Evolutionary conservation across 345 rosid genomes (phyloP), one percentile per base, ranked within the genome.

Genomic region (Adansonia digitata): DNA sequence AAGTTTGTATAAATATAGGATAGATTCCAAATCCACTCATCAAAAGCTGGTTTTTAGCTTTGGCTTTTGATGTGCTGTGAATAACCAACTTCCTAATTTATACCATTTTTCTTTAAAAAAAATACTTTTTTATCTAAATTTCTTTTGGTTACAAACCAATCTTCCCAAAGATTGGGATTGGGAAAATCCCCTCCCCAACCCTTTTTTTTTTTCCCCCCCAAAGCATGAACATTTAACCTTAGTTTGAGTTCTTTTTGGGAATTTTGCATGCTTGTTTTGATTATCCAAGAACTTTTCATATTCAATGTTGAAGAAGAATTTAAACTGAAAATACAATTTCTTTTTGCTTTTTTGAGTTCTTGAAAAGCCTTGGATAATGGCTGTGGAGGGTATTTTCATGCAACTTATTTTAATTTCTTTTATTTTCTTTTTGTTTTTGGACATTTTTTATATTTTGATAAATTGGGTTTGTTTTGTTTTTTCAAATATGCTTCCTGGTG

Each of bases 81-180:
- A 82, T 78, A 82, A 78, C 84, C 78, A 66, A 48, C 63, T 75
- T 42, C 78, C 43, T 73, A 82, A 84, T 81, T 78, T 82, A 81
- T 69, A 43, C 86, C 80, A 63, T 37, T 48, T 74, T n/a, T n/a
- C 18, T 29, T 64, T n/a, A 37, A 8, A 34, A 35, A 37, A 34
- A 35, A 37, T 67, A 17, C 12, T 64, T 70, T 66, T 22, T 22
- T 37, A n/a, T 67, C 59, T 56, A 5, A 35, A 0, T 29, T 77
- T 34, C 15, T 69, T 24, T 7, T 43, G 71, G 61, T 55, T 61
- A 7, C 15, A 37, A 75, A 4, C 39, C 61, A 65, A 27, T 53
- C 56, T 53, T 46, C 5, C 6, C 27, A 18, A 10, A 60, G 52
- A 56, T 13, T 74, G n/a, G 67, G 55, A 27, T 42, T 52, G 51